These are phyloP conservation scores for Tulasnella sp. DNA, from an alignment of 768 basidiomycete species.

Conservation along the genomic window DNA sequence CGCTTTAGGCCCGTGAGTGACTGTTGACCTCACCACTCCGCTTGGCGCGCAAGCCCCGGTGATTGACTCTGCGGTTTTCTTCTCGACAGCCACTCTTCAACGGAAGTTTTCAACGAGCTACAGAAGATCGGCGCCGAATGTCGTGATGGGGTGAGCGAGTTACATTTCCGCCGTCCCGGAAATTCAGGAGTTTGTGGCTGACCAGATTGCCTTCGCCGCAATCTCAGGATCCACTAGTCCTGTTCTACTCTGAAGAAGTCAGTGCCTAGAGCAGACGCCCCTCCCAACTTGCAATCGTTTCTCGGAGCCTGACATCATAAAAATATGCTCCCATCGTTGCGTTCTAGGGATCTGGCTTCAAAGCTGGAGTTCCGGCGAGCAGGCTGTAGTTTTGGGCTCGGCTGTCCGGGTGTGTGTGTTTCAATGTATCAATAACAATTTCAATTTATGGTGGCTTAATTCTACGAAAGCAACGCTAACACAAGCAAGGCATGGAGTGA, in stretches of 20 bases:
- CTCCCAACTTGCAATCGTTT: neutral
- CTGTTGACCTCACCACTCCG: neutral
- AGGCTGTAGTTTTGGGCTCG: neutral
- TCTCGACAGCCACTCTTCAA: neutral
- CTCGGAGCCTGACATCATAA: neutral
- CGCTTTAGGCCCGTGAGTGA: neutral
- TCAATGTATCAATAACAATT: neutral
- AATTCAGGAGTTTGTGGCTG: neutral
- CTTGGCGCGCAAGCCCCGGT: neutral
- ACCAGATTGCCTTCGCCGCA: neutral
- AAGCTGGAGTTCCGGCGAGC: neutral
- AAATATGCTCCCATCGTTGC: neutral
- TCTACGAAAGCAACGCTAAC: neutral
- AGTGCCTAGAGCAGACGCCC: neutral
- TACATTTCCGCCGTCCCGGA: neutral
- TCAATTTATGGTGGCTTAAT: neutral
- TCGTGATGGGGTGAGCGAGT: neutral
- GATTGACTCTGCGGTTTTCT: neutral
- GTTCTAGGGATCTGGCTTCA: neutral
- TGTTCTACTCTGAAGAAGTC: neutral
- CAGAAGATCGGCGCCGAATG: neutral
- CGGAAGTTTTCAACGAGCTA: neutral
- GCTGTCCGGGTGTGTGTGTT: neutral
- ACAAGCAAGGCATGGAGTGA: neutral
- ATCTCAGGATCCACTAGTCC: neutral